phyloP scores from a whole-genome alignment of 352 stramenopile genomes.

The Globisporangium heterothallicum region DNA sequence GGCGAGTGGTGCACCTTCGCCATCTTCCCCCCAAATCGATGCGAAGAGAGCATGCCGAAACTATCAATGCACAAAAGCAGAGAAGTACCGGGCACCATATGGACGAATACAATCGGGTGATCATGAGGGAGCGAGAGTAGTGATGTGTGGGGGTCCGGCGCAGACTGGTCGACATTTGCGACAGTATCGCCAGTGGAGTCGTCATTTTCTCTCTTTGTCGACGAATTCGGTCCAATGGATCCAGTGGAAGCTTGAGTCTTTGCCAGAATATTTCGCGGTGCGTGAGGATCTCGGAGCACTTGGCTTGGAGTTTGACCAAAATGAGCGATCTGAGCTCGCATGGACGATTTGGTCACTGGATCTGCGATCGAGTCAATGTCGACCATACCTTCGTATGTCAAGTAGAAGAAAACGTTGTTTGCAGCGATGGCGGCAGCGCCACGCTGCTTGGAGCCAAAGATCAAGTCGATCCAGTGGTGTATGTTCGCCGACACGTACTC shows the following conservation, averaged over 20 bases:
- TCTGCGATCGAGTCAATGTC: conserved; percentile 95
- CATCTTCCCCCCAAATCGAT: conserved; percentile 54
- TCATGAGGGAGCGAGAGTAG: conserved; percentile 56
- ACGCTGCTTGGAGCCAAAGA: conserved; percentile 75
- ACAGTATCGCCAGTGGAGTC: neutral
- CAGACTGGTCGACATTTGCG: neutral
- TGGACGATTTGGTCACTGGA: conserved; percentile 89
- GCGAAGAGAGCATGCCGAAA: conserved; percentile 61
- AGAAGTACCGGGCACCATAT: conserved; percentile 36
- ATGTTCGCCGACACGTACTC: conserved; percentile 80
- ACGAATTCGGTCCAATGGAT: neutral
- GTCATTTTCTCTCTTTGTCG: neutral
- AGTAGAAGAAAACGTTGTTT: conserved; percentile 98
- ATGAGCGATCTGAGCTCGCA: conserved; percentile 96
- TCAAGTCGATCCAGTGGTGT: conserved; percentile 87
- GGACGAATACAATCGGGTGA: conserved; percentile 44
- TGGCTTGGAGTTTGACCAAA: conserved; percentile 98
- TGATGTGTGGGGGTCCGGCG: conserved; percentile 1
- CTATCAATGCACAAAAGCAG: conserved; percentile 64
- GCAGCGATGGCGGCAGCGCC: conserved; percentile 84
- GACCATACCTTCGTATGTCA: conserved; percentile 98
- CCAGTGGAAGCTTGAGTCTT: neutral
- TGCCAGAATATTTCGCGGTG: conserved; percentile 28
- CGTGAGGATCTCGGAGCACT: conserved; percentile 89
- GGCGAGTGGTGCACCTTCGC: conserved; percentile 49